Conservation (phyloP, 805 yeast species). For the Nakazawaea wyomingensis region DNA sequence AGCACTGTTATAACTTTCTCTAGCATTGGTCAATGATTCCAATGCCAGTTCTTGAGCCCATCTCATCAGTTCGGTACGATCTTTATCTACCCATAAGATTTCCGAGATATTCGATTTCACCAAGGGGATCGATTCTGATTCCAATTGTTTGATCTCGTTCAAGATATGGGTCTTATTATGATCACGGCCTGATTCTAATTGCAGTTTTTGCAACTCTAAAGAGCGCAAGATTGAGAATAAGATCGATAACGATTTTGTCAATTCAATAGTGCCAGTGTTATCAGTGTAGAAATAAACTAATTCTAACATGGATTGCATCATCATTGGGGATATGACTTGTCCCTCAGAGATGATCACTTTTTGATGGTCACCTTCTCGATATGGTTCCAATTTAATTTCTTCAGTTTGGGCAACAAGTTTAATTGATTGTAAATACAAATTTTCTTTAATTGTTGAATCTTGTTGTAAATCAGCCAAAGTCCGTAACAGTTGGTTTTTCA, state of each 20-base stretch:
- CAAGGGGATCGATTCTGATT: conserved; percentile 29
- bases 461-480: conserved; percentile 29
- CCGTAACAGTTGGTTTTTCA: conserved; percentile 30
- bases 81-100: conserved; percentile 31
- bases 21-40: conserved; percentile 25
- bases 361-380: background rate
- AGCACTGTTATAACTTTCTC: conserved; percentile 31
- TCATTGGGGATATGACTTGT: conserved; percentile 17
- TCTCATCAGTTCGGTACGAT: conserved; percentile 30
- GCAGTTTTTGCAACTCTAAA: conserved; percentile 19
- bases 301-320: conserved; percentile 25
- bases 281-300: conserved; percentile 24
- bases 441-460: conserved; percentile 15
- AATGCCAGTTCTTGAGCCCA: conserved; percentile 35
- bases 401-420: background rate
- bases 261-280: conserved; percentile 17
- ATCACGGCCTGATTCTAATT: background rate
- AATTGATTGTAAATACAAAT: background rate
- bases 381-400: conserved; percentile 1
- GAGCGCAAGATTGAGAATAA: conserved; percentile 28
- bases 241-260: conserved; percentile 29
- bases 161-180: too few relatives aligned
- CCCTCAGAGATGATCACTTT: background rate
- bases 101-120: conserved; percentile 38
- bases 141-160: too few relatives aligned